Conservation (phyloP, 2,329 filamentous ascomycete genomes). For the Hypoxylon sp. region DNA sequence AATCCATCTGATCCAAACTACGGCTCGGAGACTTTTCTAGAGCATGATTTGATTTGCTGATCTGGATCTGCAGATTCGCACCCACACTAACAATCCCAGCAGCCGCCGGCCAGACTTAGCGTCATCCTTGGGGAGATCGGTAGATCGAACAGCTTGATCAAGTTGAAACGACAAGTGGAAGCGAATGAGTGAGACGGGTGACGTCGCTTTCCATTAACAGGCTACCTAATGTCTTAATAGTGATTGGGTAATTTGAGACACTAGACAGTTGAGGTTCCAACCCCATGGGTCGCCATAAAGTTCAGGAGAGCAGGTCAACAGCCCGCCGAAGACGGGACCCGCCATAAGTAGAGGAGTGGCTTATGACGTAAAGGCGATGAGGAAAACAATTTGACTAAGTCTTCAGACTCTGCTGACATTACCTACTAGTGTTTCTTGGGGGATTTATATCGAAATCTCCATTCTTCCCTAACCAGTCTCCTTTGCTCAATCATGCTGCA, state of each 20-base stretch:
- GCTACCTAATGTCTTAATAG: neutral
- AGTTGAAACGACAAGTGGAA: constrained; percentile 10
- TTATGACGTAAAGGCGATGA: constrained; percentile 1
- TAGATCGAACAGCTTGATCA: constrained; percentile 18
- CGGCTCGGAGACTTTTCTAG: constrained; percentile 27
- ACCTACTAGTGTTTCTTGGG: neutral
- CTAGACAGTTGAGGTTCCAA: neutral
- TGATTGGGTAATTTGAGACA: constrained; percentile 2
- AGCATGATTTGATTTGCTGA: constrained; percentile 32
- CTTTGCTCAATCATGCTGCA: neutral
- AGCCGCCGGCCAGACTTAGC: constrained; percentile 22
- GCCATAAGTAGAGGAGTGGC: neutral
- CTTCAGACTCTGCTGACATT: neutral
- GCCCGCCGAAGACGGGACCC: neutral
- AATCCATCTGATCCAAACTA: constrained; percentile 19
- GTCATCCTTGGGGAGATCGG: constrained; percentile 35
- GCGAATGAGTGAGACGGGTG: constrained; percentile 6
- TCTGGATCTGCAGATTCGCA: constrained; percentile 33
- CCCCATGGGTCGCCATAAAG: neutral
- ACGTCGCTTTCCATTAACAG: constrained; percentile 4
- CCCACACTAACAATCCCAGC: constrained; percentile 26
- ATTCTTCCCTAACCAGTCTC: neutral
- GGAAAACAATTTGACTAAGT: neutral
- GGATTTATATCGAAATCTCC: neutral
- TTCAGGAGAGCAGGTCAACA: neutral